Conservation (phyloP, 2,329 filamentous ascomycete genomes). For the Alternaria triticina region DNA sequence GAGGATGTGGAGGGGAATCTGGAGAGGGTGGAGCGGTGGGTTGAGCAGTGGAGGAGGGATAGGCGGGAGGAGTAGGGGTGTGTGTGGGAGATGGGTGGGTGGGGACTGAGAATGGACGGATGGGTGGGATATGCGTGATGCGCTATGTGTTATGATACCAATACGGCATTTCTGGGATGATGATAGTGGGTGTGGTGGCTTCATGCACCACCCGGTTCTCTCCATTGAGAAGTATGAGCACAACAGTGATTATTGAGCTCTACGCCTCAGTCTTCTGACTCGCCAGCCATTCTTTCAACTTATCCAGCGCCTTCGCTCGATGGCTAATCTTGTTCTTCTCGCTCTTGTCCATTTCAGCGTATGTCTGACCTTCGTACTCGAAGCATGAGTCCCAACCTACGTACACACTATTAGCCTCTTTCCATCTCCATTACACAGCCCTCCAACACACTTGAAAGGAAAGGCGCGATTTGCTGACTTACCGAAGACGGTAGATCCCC, state of each 20-base stretch:
- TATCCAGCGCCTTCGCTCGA: conserved; percentile 82
- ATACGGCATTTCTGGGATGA: neutral
- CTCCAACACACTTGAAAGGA: neutral
- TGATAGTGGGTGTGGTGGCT: neutral
- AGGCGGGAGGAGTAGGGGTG: conserved; percentile 49
- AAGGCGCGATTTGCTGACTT: conserved; percentile 43
- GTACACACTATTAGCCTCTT: conserved; percentile 1
- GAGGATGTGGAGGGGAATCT: conserved; percentile 91
- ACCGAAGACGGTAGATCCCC: conserved; percentile 86
- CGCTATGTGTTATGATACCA: conserved; percentile 1
- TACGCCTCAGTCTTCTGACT: conserved; percentile 42
- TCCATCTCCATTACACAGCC: neutral
- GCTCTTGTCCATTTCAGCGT: conserved; percentile 91
- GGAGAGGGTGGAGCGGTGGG: conserved; percentile 81
- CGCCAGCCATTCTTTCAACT: conserved; percentile 82
- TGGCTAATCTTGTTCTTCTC: conserved; percentile 95
- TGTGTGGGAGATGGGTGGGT: neutral
- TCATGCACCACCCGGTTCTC: neutral
- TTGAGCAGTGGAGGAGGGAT: conserved; percentile 80
- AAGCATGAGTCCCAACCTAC: conserved; percentile 96
- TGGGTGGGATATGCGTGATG: neutral
- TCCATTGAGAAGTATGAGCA: neutral
- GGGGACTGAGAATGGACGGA: neutral
- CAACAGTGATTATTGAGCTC: neutral
- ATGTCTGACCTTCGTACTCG: conserved; percentile 85